Percentiles rank a stretch among this genome's conserved stretches.
Evolutionary conservation across 169 alveolate genomes (phyloP).

Genomic region (Plasmodium reichenowi): DNA sequence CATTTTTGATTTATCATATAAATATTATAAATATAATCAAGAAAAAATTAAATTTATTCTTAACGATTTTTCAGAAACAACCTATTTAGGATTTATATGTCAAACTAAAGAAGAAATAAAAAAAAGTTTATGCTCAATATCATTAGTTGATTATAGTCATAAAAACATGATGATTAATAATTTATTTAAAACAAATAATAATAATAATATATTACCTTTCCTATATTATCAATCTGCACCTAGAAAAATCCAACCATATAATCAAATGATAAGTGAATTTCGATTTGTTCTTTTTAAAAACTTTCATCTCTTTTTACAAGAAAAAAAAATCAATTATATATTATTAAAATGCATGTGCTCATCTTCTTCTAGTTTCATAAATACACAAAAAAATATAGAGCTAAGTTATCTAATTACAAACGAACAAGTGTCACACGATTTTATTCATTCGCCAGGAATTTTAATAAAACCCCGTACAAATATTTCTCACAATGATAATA

Average conservation of each 20-base stretch:
- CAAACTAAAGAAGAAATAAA: conserved; percentile 14
- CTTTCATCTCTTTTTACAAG: conserved; percentile 9
- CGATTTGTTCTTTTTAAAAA: conserved; percentile 33
- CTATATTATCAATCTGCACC: background rate
- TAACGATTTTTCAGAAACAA: conserved; percentile 42
- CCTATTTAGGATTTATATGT: conserved; percentile 49
- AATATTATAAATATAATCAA: conserved; percentile 24
- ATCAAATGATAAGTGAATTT: conserved; percentile 15
- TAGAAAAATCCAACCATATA: background rate
- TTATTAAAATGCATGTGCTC: conserved; percentile 27
- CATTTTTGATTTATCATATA: conserved; percentile 28
- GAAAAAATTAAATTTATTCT: conserved; percentile 20
- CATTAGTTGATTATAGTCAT: background rate
- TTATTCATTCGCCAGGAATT: conserved; percentile 16
- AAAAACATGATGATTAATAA: background rate
- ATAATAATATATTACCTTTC: background rate
- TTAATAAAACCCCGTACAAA: background rate
- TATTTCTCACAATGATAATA: no score
- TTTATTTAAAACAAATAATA: background rate
- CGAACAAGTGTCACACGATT: conserved; percentile 19
- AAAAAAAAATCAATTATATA: conserved; percentile 18
- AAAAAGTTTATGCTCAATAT: conserved; percentile 3
- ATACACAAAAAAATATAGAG: conserved; percentile 1
- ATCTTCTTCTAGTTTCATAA: background rate
- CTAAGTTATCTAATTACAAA: conserved; percentile 20